Evolutionary conservation across 768 basidiomycete species (phyloP).

Genomic region (Tulasnella sp.): DNA sequence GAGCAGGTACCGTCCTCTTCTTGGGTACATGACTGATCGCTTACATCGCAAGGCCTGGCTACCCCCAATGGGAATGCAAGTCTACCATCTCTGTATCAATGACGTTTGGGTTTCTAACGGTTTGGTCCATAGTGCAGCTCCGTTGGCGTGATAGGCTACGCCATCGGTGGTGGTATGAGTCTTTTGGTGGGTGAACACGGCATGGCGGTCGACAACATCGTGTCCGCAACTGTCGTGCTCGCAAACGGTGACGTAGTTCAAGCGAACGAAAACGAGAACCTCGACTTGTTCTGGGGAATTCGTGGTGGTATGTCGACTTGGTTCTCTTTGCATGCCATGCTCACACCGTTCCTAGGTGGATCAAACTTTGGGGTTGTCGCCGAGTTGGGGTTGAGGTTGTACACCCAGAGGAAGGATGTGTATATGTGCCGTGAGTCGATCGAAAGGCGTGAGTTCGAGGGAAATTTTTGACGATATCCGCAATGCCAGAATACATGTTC

Average conservation of each 20-base stretch:
- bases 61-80: no score
- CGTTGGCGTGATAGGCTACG: neutral
- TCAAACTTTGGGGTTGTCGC: slow-evolving; percentile 13
- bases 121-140: neutral
- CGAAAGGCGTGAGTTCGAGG: neutral
- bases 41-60: no score
- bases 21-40: neutral
- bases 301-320: neutral
- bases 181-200: slow-evolving; percentile 20
- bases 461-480: neutral
- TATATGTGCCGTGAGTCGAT: neutral
- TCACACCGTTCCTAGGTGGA: neutral
- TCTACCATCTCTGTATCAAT: no score
- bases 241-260: slow-evolving; percentile 12
- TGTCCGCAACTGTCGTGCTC: slow-evolving; percentile 14
- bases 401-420: slow-evolving; percentile 2
- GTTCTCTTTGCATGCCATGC: neutral
- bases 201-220: slow-evolving; percentile 21
- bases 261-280: slow-evolving; percentile 5
- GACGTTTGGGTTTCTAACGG: neutral
- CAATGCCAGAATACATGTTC: neutral
- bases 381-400: slow-evolving; percentile 5
- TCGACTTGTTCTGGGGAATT: slow-evolving; percentile 14
- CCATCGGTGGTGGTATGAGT: slow-evolving; percentile 22
- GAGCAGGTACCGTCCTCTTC: neutral